These are phyloP conservation scores for Aegilops longissima DNA, from an alignment of 176 grass and related monocot species.

Conservation along the genomic window DNA sequence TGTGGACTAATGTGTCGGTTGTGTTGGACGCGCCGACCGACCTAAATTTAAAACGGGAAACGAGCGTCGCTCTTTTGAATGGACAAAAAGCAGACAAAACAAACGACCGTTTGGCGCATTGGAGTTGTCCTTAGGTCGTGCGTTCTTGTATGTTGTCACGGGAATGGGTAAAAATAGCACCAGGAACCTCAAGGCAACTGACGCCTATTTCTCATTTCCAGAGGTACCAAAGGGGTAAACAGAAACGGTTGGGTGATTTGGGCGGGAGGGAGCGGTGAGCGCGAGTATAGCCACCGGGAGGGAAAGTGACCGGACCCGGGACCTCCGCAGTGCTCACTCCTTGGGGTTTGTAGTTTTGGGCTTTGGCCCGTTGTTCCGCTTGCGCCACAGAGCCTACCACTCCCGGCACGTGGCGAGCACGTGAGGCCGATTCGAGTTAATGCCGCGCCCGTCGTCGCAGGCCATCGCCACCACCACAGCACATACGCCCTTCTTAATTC, in stretches of 20 bases:
- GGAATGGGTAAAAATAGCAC: neutral
- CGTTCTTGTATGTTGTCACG: no score
- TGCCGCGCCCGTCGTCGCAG: constrained; percentile 8
- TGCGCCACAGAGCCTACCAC: constrained; percentile 17
- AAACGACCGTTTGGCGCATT: no score
- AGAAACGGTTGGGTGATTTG: neutral
- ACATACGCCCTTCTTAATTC: neutral
- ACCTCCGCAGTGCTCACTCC: constrained; percentile 9
- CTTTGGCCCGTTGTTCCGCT: neutral
- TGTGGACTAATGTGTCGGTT: no score
- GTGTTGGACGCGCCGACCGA: no score
- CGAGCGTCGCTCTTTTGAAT: no score
- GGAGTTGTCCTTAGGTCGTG: no score
- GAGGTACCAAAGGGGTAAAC: neutral
- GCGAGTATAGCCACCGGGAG: constrained; percentile 26
- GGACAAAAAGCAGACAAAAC: no score
- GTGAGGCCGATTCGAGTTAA: constrained; percentile 35
- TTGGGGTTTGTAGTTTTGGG: constrained; percentile 49
- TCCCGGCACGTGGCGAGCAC: constrained; percentile 46
- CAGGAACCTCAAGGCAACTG: neutral
- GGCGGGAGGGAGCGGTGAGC: constrained; percentile 33
- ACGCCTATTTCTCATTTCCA: neutral
- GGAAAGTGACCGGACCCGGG: neutral
- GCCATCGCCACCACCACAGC: neutral
- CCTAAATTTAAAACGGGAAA: no score